Percentiles rank a stretch among this genome's conserved stretches.
Conservation (phyloP, 129 eudicot species). For the Centaurea solstitialis region DNA sequence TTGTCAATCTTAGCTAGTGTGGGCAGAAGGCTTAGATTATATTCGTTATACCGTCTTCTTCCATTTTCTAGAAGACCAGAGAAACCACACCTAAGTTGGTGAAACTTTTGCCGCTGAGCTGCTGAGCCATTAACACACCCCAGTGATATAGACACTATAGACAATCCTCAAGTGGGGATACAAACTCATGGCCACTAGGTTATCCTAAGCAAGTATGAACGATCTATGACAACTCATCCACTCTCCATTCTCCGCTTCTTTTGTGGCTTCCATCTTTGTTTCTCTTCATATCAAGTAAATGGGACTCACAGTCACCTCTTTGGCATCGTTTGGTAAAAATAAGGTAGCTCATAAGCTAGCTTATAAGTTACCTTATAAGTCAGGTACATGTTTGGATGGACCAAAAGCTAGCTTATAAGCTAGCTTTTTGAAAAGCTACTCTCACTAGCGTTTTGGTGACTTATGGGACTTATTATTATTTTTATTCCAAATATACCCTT, state of each 20-base stretch:
- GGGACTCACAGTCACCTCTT: background rate
- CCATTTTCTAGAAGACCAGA: background rate
- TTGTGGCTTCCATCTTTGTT: background rate
- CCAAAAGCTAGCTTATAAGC: too few relatives aligned
- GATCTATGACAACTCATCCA: background rate
- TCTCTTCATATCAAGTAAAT: slow-evolving; percentile 1
- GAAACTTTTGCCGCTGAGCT: background rate
- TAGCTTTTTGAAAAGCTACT: too few relatives aligned
- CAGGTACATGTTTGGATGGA: too few relatives aligned
- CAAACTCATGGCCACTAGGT: background rate
- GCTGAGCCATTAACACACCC: background rate
- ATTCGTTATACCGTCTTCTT: background rate
- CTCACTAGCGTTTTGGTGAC: too few relatives aligned
- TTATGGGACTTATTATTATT: too few relatives aligned
- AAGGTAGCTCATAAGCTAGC: too few relatives aligned
- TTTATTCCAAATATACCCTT: too few relatives aligned
- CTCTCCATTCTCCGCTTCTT: background rate
- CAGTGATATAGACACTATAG: background rate
- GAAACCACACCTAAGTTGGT: background rate
- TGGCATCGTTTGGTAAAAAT: too few relatives aligned
- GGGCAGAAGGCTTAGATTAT: background rate
- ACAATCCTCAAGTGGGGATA: background rate
- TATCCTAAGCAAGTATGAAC: background rate
- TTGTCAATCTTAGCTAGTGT: background rate
- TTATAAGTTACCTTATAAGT: too few relatives aligned